Base-by-base conservation (phyloP, 768 basidiomycete species). In the Mycena leptocephala region DNA sequence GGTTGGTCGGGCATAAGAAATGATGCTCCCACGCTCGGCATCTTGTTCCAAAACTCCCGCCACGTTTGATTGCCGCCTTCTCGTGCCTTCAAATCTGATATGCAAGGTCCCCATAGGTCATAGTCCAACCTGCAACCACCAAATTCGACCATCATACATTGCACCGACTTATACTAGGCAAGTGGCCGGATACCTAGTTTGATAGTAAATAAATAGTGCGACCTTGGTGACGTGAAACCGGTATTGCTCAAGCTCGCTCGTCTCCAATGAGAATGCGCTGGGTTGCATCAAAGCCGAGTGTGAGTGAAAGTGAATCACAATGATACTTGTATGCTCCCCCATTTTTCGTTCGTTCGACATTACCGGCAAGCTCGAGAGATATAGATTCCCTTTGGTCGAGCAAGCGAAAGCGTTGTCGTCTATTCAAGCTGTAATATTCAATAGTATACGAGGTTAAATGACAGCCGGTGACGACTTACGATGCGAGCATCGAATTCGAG, bases 401-500 rank as follows among this genome's bases (percentile, higher is more conserved):
- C 35, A 11, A 24, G 43, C 64, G 64, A 48, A 65, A 51, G 30
- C 64, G 64, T 33, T 48, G 28, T 32, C 64, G 43, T 32, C 64
- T 46, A 33, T 65, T 65, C 22, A 65, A 24, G 20, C 64, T 65
- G 20, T 3, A 64, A 46, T 9, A 32, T 18, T 18, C 64, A 51
- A 22, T 33, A n/a, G 22, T 48, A 18, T 41, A 7, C 30, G 4
- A 48, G 28, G 24, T 65, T 33, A 22, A 32, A 32, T 48, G 28
- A 22, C 37, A 65, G 46, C 32, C 46, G 14, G 41, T 64, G 41
- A 20, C 62, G 28, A 32, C 62, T 46, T 32, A 64, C 62, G 41
- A 43, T 43, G 64, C 64, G 9, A 65, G 41, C 64, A 65, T 65
- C 28, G 64, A 65, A 48, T 65, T 65, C 18, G 46, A 65, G 46